phyloP scores from a whole-genome alignment of 2,329 filamentous ascomycete species.

The Chaetothyriales sp. region DNA sequence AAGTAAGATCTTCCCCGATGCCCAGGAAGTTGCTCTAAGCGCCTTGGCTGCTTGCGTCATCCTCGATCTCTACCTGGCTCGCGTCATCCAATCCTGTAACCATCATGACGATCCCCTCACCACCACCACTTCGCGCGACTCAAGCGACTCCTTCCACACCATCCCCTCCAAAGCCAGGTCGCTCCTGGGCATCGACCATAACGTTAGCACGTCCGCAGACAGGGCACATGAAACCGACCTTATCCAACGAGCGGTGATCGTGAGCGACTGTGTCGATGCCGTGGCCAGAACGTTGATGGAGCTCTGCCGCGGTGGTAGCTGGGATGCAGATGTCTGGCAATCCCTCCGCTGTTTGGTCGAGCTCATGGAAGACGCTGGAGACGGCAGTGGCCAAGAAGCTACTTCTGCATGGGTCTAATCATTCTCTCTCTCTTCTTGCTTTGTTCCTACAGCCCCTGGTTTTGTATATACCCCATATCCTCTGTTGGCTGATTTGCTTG shows the following conservation, averaged over 20 bases:
- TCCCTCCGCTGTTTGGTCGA: slow-evolving; percentile 10
- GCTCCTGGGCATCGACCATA: slow-evolving; percentile 10
- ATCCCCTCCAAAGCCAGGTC: slow-evolving; percentile 11
- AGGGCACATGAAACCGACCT: slow-evolving; percentile 5
- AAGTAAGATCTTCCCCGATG: slow-evolving; percentile 9
- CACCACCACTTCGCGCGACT: neutral
- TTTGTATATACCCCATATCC: too few species aligned
- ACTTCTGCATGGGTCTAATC: too few species aligned
- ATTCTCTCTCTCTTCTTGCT: too few species aligned
- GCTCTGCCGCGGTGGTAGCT: slow-evolving; percentile 6
- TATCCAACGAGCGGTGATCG: slow-evolving; percentile 1
- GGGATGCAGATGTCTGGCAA: slow-evolving; percentile 13
- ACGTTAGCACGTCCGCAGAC: neutral
- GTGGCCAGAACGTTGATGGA: slow-evolving; percentile 7
- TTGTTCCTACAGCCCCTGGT: too few species aligned
- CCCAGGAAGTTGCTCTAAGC: slow-evolving; percentile 3
- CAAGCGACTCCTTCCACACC: neutral
- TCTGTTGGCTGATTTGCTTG: too few species aligned
- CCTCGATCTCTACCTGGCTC: slow-evolving; percentile 10
- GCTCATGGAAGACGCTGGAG: slow-evolving; percentile 5
- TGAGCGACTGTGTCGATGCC: slow-evolving; percentile 4
- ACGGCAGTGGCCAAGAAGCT: too few species aligned
- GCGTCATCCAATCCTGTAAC: neutral
- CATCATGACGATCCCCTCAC: neutral
- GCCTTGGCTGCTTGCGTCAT: slow-evolving; percentile 13